These are phyloP conservation scores for Asterophora lycoperdoides DNA, from an alignment of 768 basidiomycete species.

Conservation along the genomic window DNA sequence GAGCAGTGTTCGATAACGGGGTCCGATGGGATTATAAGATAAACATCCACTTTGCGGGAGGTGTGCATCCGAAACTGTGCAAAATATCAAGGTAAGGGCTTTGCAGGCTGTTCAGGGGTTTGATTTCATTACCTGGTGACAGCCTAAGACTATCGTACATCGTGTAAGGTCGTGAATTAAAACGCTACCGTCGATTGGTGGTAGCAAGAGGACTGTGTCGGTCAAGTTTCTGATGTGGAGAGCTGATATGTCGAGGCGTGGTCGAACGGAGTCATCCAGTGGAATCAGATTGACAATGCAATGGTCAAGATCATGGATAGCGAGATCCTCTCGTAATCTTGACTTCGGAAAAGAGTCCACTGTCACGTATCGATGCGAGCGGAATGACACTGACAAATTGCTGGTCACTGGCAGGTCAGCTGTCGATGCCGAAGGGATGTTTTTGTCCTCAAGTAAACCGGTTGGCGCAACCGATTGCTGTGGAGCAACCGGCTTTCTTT, in stretches of 20 bases:
- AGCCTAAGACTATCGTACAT: constrained; percentile 66
- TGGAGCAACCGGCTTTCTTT: constrained; percentile 32
- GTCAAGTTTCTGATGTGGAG: constrained; percentile 61
- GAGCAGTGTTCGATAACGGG: constrained; percentile 80
- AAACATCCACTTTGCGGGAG: constrained; percentile 59
- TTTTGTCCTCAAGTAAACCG: background rate
- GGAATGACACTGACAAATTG: constrained; percentile 42
- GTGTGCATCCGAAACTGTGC: constrained; percentile 84
- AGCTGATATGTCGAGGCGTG: constrained; percentile 40
- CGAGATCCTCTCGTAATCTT: constrained; percentile 44
- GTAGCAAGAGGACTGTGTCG: constrained; percentile 62
- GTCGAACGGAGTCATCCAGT: constrained; percentile 5
- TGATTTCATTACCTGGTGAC: constrained; percentile 65
- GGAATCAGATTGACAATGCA: constrained; percentile 71
- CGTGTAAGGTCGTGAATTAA: constrained; percentile 59
- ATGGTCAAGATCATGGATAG: constrained; percentile 58
- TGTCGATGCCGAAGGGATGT: background rate
- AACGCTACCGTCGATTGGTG: constrained; percentile 63
- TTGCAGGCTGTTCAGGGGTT: background rate
- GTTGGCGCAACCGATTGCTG: constrained; percentile 8
- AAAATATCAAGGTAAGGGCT: background rate
- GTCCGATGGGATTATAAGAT: constrained; percentile 61
- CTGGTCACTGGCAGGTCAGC: constrained; percentile 16
- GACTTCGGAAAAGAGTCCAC: constrained; percentile 35
- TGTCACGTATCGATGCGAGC: constrained; percentile 44